Evolutionary conservation across 2,329 filamentous ascomycete genomes (phyloP).

Genomic region (Acephala macrosclerotiorum): DNA sequence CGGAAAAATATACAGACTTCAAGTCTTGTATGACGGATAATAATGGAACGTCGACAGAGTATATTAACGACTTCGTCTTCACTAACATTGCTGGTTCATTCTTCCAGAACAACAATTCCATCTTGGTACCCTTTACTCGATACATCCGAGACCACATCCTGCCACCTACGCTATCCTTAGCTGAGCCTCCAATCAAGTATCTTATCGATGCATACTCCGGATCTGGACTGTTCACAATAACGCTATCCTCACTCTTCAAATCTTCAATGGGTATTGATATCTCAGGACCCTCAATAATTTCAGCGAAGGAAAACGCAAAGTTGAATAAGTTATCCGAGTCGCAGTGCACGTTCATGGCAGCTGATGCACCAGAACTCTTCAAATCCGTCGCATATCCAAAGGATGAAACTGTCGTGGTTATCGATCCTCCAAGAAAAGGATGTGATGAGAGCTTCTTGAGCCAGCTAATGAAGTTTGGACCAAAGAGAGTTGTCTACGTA

Average conservation of each 20-base stretch:
- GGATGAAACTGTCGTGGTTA: conserved; percentile 88
- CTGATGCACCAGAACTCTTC: conserved; percentile 87
- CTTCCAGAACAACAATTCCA: conserved; percentile 99
- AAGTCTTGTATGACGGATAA: conserved; percentile 91
- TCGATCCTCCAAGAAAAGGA: conserved; percentile 96
- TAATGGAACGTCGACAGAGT: conserved; percentile 85
- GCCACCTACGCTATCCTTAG: conserved; percentile 51
- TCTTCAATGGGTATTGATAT: conserved; percentile 92
- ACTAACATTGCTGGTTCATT: conserved; percentile 92
- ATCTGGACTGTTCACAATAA: conserved; percentile 96
- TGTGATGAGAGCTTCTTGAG: conserved; percentile 85
- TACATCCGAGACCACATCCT: conserved; percentile 86
- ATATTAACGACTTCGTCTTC: conserved; percentile 82
- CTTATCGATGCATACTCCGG: conserved; percentile 98
- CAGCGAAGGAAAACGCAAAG: conserved; percentile 78
- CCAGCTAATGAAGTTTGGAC: conserved; percentile 81
- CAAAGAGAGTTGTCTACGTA: conserved; percentile 86
- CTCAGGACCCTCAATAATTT: conserved; percentile 77
- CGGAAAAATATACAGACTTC: conserved; percentile 69
- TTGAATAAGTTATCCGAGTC: conserved; percentile 74
- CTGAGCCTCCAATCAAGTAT: conserved; percentile 69
- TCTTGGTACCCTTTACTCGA: conserved; percentile 83
- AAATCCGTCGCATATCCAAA: conserved; percentile 74
- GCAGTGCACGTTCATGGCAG: conserved; percentile 85
- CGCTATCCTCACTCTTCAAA: conserved; percentile 84